phyloP scores from a whole-genome alignment of 2,329 filamentous ascomycete genomes.

The Apiospora saccharicola region DNA sequence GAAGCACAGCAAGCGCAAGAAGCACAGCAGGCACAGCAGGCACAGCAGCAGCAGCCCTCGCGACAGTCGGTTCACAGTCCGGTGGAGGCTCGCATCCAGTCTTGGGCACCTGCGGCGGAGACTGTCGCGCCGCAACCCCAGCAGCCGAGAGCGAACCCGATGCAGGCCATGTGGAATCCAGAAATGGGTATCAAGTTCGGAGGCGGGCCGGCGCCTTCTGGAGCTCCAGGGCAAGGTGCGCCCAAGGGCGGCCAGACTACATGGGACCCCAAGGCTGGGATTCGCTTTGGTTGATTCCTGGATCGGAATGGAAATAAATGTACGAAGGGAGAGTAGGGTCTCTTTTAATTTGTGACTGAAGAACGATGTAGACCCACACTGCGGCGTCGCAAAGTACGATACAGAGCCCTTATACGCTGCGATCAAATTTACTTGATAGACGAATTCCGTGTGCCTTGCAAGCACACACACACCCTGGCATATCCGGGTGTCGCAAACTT shows the following conservation, averaged over 20 bases:
- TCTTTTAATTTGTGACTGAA: too few species aligned
- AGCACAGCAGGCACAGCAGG: slow-evolving; percentile 24
- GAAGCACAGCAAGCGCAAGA: slow-evolving; percentile 33
- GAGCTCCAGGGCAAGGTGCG: slow-evolving; percentile 25
- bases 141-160: slow-evolving; percentile 46
- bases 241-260: slow-evolving; percentile 51
- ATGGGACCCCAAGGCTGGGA: slow-evolving; percentile 62
- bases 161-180: slow-evolving; percentile 76
- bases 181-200: slow-evolving; percentile 83
- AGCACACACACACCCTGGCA: not conserved
- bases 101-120: slow-evolving; percentile 57
- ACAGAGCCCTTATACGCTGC: not conserved
- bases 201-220: slow-evolving; percentile 43
- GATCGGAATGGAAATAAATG: not conserved
- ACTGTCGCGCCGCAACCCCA: slow-evolving; percentile 58
- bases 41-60: slow-evolving; percentile 34
- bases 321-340: not conserved
- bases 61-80: slow-evolving; percentile 39
- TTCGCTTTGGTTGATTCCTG: slow-evolving; percentile 46
- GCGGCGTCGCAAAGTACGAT: not conserved
- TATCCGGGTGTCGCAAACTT: not conserved
- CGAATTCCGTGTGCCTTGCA: not conserved
- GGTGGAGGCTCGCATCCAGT: slow-evolving; percentile 62
- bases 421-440: not conserved
- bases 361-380: not conserved